phyloP scores from a whole-genome alignment of 73 alveolate genomes.

The Paramecium pentaurelia region DNA sequence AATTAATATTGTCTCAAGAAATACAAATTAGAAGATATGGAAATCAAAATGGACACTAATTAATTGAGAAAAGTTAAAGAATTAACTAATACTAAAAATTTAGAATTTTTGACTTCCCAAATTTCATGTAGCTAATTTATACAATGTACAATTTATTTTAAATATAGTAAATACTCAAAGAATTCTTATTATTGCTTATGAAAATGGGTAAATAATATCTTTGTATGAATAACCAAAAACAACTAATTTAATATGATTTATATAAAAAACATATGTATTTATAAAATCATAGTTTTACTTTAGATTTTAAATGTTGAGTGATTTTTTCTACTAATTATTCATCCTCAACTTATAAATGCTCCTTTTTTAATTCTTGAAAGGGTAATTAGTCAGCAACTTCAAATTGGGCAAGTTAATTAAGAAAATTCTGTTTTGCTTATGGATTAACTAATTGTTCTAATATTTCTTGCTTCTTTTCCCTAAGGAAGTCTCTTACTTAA shows the following conservation, averaged over 20 bases:
- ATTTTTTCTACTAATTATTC: slow-evolving; percentile 17
- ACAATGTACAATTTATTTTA: background rate
- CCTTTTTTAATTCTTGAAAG: background rate
- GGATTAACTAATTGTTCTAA: background rate
- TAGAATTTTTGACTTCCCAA: background rate
- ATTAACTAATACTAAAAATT: background rate
- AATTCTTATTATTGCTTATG: background rate
- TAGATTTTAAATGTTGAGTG: background rate
- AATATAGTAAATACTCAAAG: background rate
- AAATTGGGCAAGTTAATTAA: slow-evolving; percentile 35
- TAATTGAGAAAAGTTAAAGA: background rate
- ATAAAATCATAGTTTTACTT: background rate
- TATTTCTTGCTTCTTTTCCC: slow-evolving; percentile 6
- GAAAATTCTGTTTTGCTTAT: background rate
- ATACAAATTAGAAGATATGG: slow-evolving; percentile 3
- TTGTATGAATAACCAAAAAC: background rate
- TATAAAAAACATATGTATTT: background rate
- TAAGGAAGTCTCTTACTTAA: background rate
- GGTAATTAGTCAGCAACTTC: background rate
- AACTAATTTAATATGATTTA: background rate
- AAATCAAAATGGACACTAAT: background rate
- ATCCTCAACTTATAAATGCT: background rate
- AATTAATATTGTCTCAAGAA: background rate
- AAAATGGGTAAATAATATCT: slow-evolving; percentile 17
- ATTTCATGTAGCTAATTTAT: background rate